These are phyloP conservation scores for Candida mesenterica DNA, from an alignment of 1,139 yeast genomes.

Conservation along the genomic window DNA sequence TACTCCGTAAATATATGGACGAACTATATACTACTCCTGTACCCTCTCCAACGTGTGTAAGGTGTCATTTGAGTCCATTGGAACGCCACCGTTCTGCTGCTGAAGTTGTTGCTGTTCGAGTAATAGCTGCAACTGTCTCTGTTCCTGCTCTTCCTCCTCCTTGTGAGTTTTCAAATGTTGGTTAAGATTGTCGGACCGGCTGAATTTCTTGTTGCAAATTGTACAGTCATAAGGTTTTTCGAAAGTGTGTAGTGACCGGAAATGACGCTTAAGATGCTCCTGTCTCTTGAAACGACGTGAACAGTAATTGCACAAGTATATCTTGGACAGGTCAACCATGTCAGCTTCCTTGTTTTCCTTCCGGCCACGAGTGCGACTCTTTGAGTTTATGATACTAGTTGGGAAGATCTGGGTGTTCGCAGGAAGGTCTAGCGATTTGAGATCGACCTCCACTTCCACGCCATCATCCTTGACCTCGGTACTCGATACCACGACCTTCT, in stretches of 20 bases:
- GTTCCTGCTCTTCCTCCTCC: conserved; percentile 26
- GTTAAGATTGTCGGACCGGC: conserved; percentile 71
- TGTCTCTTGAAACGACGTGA: conserved; percentile 69
- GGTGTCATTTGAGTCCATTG: not conserved
- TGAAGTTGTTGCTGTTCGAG: not conserved
- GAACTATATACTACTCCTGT: conserved; percentile 1
- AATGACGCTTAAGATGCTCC: conserved; percentile 77
- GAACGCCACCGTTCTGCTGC: not conserved
- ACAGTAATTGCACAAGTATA: conserved; percentile 49
- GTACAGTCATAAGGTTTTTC: conserved; percentile 74
- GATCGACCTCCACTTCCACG: conserved; percentile 42
- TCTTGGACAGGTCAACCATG: conserved; percentile 40
- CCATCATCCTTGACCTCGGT: conserved; percentile 20
- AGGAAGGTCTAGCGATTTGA: conserved; percentile 42
- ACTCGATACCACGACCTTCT: not conserved
- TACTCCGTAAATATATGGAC: no score
- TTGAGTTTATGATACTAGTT: conserved; percentile 32
- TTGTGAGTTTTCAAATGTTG: conserved; percentile 76
- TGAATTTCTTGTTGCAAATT: conserved; percentile 70
- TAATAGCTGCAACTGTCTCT: not conserved
- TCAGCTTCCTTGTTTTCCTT: conserved; percentile 50
- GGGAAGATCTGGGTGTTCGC: conserved; percentile 40
- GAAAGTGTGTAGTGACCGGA: conserved; percentile 69
- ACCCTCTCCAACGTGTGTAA: conserved; percentile 2
- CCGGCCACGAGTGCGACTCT: conserved; percentile 43